Evolutionary conservation across 768 basidiomycete genomes (phyloP), one percentile per base, ranked within the genome.

Genomic region (Mycena crocata): DNA sequence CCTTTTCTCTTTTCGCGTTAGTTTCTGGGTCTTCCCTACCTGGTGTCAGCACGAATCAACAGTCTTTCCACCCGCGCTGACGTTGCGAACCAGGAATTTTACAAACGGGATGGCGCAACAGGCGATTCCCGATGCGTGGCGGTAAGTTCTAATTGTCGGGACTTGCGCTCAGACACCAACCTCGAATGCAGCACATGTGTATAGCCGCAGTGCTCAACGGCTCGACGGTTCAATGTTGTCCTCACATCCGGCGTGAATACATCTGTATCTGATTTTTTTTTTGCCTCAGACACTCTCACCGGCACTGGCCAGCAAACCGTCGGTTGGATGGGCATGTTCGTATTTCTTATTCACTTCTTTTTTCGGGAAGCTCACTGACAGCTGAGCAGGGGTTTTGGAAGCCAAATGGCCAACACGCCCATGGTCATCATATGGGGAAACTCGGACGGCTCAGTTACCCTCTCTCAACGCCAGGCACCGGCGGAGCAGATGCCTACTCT

Each of bases 391-490:
- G 90, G 90, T 6, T 91, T 88, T 71, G 90, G 90, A 26, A 68
- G 63, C 12, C 69, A 75, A 62, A 90, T 91, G 90, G 73, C 81
- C 1, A 79, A 83, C 68, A 79, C 84, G 7, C 84, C 87, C 0
- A 92, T 93, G 90, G 88, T 93, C 64, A 89, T 93, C 32, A 86
- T 89, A 82, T 93, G 91, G 92, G 79, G 85, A 8, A 90, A 91
- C 72, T 75, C 77, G 17, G 87, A 91, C 68, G 88, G 88, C 13
- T 75, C 81, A 24, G 80, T 91, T 62, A 91, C 90, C 15, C 76
- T 93, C 24, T 91, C 90, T 9, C 92, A 93, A 72, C 84, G 91
- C 23, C 78, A 75, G 32, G 88, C 91, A 0, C 68, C 83, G 1
- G 73, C 71, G 6, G 81, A 90, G 66, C 78, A 81, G 5, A 86